Evolutionary conservation across 371 early-diverging fungal genomes (phyloP).

Genomic region (Syncephalis fuscata): DNA sequence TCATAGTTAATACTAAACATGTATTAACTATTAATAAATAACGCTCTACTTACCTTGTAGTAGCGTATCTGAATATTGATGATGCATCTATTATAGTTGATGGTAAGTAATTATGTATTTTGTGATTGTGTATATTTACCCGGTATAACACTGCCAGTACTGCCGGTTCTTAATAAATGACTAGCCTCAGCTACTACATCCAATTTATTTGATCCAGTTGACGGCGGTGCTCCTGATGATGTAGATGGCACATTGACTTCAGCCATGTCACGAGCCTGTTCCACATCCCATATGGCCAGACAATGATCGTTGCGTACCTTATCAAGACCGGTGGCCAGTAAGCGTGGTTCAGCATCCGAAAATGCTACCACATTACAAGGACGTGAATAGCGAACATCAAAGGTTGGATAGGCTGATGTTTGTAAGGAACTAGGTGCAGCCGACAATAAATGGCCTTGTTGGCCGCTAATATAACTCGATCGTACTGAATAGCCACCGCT

Average conservation of each 20-base stretch:
- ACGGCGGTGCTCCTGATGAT: too few species aligned
- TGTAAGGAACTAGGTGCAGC: neutral
- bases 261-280: slow-evolving; percentile 15
- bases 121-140: too few species aligned
- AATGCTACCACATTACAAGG: slow-evolving; percentile 61
- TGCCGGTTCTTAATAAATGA: too few species aligned
- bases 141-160: too few species aligned
- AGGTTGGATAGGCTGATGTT: slow-evolving; percentile 21
- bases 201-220: too few species aligned
- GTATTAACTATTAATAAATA: neutral
- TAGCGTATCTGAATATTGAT: neutral
- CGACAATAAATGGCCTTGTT: slow-evolving; percentile 3
- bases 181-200: too few species aligned
- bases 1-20: neutral
- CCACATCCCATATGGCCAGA: slow-evolving; percentile 59
- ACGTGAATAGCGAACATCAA: slow-evolving; percentile 36
- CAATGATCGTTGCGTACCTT: slow-evolving; percentile 57
- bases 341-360: slow-evolving; percentile 32
- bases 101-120: too few species aligned
- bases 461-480: slow-evolving; percentile 3
- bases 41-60: neutral
- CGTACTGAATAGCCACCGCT: slow-evolving; percentile 6
- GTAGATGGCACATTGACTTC: too few species aligned
- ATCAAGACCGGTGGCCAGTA: slow-evolving; percentile 52
- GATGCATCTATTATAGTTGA: too few species aligned